Evolutionary conservation across 2,329 filamentous ascomycete species (phyloP).

Genomic region (Allantophomopsis cytisporea): DNA sequence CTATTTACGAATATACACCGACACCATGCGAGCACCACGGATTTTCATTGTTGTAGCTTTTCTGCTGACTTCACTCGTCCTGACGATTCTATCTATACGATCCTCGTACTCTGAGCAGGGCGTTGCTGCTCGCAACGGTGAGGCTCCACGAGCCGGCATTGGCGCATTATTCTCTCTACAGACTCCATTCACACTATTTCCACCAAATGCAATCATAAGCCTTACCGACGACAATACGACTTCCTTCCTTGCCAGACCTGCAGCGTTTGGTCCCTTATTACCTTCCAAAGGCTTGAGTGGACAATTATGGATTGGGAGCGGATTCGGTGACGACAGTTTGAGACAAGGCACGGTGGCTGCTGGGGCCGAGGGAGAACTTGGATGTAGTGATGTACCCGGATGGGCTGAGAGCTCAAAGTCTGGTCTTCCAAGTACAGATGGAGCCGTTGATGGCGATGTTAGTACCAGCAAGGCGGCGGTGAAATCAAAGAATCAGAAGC

Average conservation of each 20-base stretch:
- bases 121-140: slow-evolving; percentile 6
- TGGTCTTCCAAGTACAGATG: slow-evolving; percentile 7
- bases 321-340: slow-evolving; percentile 70
- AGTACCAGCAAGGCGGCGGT: slow-evolving; percentile 18
- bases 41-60: slow-evolving; percentile 17
- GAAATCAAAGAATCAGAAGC: slow-evolving; percentile 25
- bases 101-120: slow-evolving; percentile 12
- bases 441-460: slow-evolving; percentile 7
- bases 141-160: slow-evolving; percentile 21
- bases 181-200: slow-evolving; percentile 76
- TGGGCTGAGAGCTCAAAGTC: slow-evolving; percentile 53
- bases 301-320: slow-evolving; percentile 85
- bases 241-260: slow-evolving; percentile 85
- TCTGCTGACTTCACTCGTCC: slow-evolving; percentile 13
- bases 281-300: slow-evolving; percentile 69
- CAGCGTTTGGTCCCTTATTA: slow-evolving; percentile 77
- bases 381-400: slow-evolving; percentile 86
- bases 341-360: slow-evolving; percentile 37
- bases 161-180: slow-evolving; percentile 56
- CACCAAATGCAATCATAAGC: slow-evolving; percentile 89
- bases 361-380: slow-evolving; percentile 67
- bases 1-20: slow-evolving; percentile 4
- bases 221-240: slow-evolving; percentile 97
- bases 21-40: slow-evolving; percentile 20
- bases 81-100: slow-evolving; percentile 16